Evolutionary conservation across 2,329 filamentous ascomycete genomes (phyloP), one percentile per base, ranked within the genome.

Genomic region (Fusarium pseudoanthophilum): DNA sequence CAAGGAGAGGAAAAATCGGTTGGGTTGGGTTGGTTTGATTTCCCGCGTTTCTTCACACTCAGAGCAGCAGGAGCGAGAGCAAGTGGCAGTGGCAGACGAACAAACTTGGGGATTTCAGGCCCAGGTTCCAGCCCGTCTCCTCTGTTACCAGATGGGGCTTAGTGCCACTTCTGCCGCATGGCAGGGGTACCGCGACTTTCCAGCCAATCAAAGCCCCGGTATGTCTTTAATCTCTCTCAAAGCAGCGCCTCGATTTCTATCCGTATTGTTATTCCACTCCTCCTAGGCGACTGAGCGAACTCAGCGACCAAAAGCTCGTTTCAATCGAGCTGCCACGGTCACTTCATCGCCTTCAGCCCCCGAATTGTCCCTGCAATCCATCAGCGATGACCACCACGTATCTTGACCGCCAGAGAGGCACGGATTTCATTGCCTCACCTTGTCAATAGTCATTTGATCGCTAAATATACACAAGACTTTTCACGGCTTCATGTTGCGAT

Each of bases 1-100:
- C 80, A 80, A 79, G 79, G 77, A 75, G 80, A 58, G 76, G 79
- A 59, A 69, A 70, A 69, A 79, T 77, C 67, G 76, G 80, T 79
- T 74, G 69, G 75, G 79, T 79, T 74, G 59, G 70, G 70, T 72
- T 79, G 79, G 77, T 77, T 65, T 65, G 62, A 56, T 74, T 80
- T 80, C 72, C 77, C 69, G 67, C 64, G 66, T 69, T 76, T 74
- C 75, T 73, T 67, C 45, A 55, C 63, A 26, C 63, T 60, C 51
- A 52, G 32, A 59, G 34, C 57, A 60, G 53, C 16, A 40, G 37
- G 37, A 34, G 42, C 45, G 56, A 46, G 42, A 52, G 56, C 43
- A 52, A 36, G 43, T 58, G 56, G 34, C 60, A 64, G 42, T 37
- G 36, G 60, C 37, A 45, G 61, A 60, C 43, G 55, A 40, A 51